A percentile compares a stretch with the other conserved stretches of the same genome.
These are phyloP conservation scores for Teunomyces aglyptinius DNA, from an alignment of 805 yeast genomes.

Conservation along the genomic window DNA sequence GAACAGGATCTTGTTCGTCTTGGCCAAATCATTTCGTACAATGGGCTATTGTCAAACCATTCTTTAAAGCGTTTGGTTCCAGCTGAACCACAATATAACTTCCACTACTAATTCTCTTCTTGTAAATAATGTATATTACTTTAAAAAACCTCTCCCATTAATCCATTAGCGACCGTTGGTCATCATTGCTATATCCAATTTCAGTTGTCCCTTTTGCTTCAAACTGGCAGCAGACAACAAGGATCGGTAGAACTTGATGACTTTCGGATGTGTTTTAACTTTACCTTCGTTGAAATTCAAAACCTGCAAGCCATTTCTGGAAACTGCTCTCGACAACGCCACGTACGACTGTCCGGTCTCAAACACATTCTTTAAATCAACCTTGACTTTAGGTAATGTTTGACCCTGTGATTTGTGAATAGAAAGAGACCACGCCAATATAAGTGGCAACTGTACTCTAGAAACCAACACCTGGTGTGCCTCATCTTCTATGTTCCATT, in stretches of 20 bases:
- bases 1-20: slow-evolving; percentile 13
- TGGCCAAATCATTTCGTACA: slow-evolving; percentile 17
- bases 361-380: slow-evolving; percentile 72
- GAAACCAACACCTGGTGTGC: slow-evolving; percentile 64
- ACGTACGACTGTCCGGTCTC: slow-evolving; percentile 97
- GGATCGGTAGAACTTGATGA: slow-evolving; percentile 62
- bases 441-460: slow-evolving; percentile 78
- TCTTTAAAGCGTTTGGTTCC: neutral
- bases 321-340: slow-evolving; percentile 86
- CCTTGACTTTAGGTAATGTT: slow-evolving; percentile 71
- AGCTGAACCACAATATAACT: neutral
- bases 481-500: slow-evolving; percentile 78
- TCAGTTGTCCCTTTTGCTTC: slow-evolving; percentile 13
- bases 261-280: slow-evolving; percentile 70
- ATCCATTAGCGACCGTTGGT: neutral
- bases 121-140: slow-evolving; percentile 4
- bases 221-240: slow-evolving; percentile 39
- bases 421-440: slow-evolving; percentile 95
- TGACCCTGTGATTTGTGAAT: slow-evolving; percentile 97
- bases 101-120: neutral
- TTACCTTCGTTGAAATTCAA: slow-evolving; percentile 62
- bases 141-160: neutral
- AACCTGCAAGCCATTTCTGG: slow-evolving; percentile 80
- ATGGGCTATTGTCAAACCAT: slow-evolving; percentile 6
- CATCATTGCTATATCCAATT: neutral